phyloP scores from a whole-genome alignment of 305 asterid species.

The Fraxinus paxiana region DNA sequence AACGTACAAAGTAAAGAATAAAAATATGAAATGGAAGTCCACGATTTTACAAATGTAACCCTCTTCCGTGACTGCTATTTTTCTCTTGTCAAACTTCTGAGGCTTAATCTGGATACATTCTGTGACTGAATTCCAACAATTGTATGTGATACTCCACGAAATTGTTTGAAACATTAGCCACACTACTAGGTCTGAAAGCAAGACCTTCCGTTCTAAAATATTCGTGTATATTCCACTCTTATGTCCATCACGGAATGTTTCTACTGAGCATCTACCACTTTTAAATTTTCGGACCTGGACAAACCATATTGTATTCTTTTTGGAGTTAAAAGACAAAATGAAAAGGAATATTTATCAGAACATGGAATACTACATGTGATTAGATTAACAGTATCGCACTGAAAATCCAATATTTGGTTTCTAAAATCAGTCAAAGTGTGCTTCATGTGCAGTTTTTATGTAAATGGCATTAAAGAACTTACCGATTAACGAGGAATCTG shows the following conservation, averaged over 20 bases:
- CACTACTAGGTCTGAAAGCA: constrained; percentile 16
- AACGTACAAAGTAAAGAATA: constrained; percentile 4
- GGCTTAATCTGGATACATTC: constrained; percentile 25
- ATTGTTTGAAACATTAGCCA: constrained; percentile 26
- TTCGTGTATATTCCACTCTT: constrained; percentile 8
- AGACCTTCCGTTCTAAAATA: constrained; percentile 20
- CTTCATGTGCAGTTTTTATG: neutral
- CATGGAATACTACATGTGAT: constrained; percentile 3
- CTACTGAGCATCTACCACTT: constrained; percentile 22
- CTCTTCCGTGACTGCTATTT: constrained; percentile 7
- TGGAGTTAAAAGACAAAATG: neutral
- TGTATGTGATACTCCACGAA: constrained; percentile 26
- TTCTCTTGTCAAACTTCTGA: neutral
- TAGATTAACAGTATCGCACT: neutral
- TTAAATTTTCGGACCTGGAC: constrained; percentile 24
- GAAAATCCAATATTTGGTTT: neutral
- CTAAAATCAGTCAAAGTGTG: neutral
- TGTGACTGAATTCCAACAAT: constrained; percentile 22
- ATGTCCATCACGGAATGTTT: constrained; percentile 12
- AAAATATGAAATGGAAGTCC: constrained; percentile 21
- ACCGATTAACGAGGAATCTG: constrained; percentile 59
- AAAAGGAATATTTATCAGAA: neutral
- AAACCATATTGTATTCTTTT: neutral
- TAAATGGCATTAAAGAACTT: constrained; percentile 29
- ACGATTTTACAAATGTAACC: constrained; percentile 19